Evolutionary conservation across 2,329 filamentous ascomycete species (phyloP).

Genomic region (Curvularia hawaiiensis): DNA sequence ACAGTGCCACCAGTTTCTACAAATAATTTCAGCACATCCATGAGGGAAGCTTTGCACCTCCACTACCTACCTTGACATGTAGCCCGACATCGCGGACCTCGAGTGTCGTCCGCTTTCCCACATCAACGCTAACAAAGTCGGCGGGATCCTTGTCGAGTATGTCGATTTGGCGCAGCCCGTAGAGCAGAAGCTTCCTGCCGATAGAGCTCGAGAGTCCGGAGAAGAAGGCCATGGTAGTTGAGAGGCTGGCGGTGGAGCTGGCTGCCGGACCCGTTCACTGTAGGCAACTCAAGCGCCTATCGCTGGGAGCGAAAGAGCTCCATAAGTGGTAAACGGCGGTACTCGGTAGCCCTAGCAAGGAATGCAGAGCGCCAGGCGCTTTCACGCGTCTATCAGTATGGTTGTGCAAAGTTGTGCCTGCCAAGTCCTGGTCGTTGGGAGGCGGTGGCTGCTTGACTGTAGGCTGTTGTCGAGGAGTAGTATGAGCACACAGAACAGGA

Average conservation of each 20-base stretch:
- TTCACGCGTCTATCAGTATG: background rate
- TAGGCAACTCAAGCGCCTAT: constrained; percentile 38
- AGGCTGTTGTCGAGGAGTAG: constrained; percentile 1
- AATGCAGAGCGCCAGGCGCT: constrained; percentile 10
- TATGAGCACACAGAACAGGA: constrained; percentile 8
- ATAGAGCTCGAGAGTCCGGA: constrained; percentile 73
- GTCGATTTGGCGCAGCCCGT: constrained; percentile 81
- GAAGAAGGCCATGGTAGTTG: constrained; percentile 65
- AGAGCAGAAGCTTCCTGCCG: constrained; percentile 87
- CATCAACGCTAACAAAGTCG: constrained; percentile 83
- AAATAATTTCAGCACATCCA: constrained; percentile 21
- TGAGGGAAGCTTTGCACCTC: background rate
- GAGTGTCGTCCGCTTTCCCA: constrained; percentile 80
- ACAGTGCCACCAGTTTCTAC: constrained; percentile 79
- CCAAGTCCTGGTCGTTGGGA: constrained; percentile 6
- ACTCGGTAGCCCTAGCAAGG: constrained; percentile 8
- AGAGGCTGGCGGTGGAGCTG: constrained; percentile 16
- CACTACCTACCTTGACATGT: constrained; percentile 68
- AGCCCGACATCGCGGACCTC: constrained; percentile 88
- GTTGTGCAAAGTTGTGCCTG: constrained; percentile 15
- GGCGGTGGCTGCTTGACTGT: constrained; percentile 4
- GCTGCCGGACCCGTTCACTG: constrained; percentile 15
- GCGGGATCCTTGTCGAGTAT: constrained; percentile 86
- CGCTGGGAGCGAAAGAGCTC: constrained; percentile 28
- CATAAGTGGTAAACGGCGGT: constrained; percentile 30